Percentiles rank a stretch among this genome's conserved stretches.
Conservation (phyloP, 2,329 filamentous ascomycete species). For the Fusarium globosum region DNA sequence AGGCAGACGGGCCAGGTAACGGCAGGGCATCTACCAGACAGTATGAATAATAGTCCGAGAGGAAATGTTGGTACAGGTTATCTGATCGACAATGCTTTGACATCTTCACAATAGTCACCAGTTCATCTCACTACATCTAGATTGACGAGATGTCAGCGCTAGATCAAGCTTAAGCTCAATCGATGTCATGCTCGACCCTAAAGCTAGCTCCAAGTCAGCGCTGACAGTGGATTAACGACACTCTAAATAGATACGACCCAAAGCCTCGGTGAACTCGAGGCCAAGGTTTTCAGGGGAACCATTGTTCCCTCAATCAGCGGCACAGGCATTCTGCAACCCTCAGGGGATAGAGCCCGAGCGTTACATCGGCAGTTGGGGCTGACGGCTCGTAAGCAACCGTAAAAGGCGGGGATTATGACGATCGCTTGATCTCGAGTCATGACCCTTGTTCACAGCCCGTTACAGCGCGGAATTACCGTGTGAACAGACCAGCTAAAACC, state of each 20-base stretch:
- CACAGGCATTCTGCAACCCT: neutral
- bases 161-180: neutral
- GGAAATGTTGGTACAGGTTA: neutral
- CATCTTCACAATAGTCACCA: too few relatives aligned
- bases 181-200: neutral
- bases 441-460: neutral
- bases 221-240: neutral
- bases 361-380: neutral
- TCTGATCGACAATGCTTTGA: neutral
- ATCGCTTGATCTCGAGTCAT: neutral
- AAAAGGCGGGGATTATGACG: neutral
- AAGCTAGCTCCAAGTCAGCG: neutral
- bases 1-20: neutral
- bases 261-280: neutral
- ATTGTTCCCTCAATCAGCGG: neutral
- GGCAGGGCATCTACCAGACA: neutral
- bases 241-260: neutral
- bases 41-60: accelerated
- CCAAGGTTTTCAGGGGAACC: neutral
- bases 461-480: neutral
- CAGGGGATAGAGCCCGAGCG: neutral
- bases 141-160: neutral
- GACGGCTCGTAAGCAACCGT: neutral
- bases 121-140: neutral
- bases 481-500: neutral